phyloP scores from a whole-genome alignment of 176 grass and related monocot species.

The Carex myosuroides region DNA sequence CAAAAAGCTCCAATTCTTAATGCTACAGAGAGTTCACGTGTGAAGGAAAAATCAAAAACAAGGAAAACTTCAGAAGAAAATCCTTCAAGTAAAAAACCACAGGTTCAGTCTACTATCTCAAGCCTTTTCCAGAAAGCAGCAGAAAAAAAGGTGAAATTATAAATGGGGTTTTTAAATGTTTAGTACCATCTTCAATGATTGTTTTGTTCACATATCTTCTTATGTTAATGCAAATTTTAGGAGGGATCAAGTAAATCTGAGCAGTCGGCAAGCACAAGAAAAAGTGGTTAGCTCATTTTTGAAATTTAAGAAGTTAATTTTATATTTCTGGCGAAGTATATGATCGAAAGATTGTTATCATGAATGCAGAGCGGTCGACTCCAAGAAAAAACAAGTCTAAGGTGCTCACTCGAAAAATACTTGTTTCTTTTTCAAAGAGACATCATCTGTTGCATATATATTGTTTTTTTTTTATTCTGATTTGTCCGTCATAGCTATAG shows the following conservation, averaged over 20 bases:
- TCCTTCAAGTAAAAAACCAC: constrained; percentile 44
- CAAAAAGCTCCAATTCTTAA: not conserved
- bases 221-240: constrained; percentile 19
- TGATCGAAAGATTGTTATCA: constrained; percentile 10
- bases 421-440: constrained; percentile 1
- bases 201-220: not conserved
- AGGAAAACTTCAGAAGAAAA: constrained; percentile 8
- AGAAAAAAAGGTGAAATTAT: constrained; percentile 46
- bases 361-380: constrained; percentile 37
- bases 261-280: constrained; percentile 32
- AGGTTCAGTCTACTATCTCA: constrained; percentile 82
- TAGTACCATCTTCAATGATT: not conserved
- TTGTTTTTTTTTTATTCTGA: not conserved
- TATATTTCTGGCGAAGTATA: constrained; percentile 6
- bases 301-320: not conserved
- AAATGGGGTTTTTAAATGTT: not conserved
- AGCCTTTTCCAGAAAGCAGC: constrained; percentile 58
- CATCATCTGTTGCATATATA: not conserved
- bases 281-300: constrained; percentile 47
- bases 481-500: not conserved
- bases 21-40: constrained; percentile 18
- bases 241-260: constrained; percentile 24
- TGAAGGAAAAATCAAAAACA: constrained; percentile 33
- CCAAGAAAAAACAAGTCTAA: constrained; percentile 36
- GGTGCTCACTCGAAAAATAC: constrained; percentile 28